Base-by-base conservation (phyloP, 495 filamentous ascomycete genomes). In the Aspergillus leporis region DNA sequence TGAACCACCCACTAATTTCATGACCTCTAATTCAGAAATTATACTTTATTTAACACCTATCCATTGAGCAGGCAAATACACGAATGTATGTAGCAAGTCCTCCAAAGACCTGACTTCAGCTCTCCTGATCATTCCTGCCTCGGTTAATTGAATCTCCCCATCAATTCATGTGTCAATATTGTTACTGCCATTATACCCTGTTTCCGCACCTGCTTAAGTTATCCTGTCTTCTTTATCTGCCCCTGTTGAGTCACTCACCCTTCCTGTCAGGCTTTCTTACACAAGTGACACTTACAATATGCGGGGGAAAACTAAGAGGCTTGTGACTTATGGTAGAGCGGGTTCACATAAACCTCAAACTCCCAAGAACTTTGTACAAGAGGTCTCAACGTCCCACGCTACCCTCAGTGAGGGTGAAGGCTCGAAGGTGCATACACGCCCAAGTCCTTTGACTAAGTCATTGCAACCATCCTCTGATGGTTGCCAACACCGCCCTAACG, bases 311-410 rank as follows among this genome's bases (percentile, higher is more conserved):
- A 54, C 48, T 16, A 65, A 48, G 51, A 55, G 40, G 38, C 51
- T 46, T 25, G 59, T 61, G 52, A 61, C 59, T 41, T 63, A 61
- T 38, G 61, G 61, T 23, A 66, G 63, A 7, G 10, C 21, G 43
- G 12, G 18, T 5, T 47, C 19, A 7, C 4, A 23, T 23, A 23
- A 47, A 23, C 19, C 43, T 12, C 43, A 47, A 22, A 47, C 19
- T 23, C 43, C 8, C 19, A 47, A 47, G 19, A 23, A 47, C 13
- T 10, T n/a, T 22, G 43, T 10, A 22, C 18, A 47, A 9, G 10
- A 6, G 43, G 19, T 13, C 19, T 23, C 43, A 47, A 23, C 12
- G 3, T 8, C 43, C 13, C 18, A 22, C 19, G 13, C 19, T 23
- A 22, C 7, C 43, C 16, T 19, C 16, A 47, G 21, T 23, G 43